phyloP scores from a whole-genome alignment of 1,284 basidiomycete genomes.

The Cryptococcus sp. region DNA sequence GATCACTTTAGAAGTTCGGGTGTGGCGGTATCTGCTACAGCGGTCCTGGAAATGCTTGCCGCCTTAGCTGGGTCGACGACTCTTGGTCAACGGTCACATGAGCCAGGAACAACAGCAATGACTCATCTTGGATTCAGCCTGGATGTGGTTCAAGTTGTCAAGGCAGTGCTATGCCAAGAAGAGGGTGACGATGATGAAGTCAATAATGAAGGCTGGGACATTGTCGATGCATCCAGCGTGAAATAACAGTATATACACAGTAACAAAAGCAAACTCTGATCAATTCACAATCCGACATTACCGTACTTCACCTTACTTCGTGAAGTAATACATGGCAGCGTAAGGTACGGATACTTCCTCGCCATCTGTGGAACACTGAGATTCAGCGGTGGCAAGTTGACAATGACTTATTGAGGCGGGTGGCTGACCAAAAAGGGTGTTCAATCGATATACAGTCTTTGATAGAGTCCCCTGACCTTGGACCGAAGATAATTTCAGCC shows the following conservation, averaged over 20 bases:
- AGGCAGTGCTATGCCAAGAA: slow-evolving; percentile 23
- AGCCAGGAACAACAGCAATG: slow-evolving; percentile 25
- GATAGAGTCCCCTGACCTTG: slow-evolving; percentile 54
- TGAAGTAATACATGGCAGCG: slow-evolving; percentile 53
- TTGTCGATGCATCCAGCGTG: slow-evolving; percentile 19
- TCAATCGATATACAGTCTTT: slow-evolving; percentile 54
- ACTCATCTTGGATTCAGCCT: slow-evolving; percentile 34
- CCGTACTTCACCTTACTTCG: slow-evolving; percentile 9
- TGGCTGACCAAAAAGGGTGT: slow-evolving; percentile 61
- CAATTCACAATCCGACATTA: too few species aligned
- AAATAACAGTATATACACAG: neutral
- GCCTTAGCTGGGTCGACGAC: slow-evolving; percentile 19
- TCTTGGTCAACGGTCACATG: slow-evolving; percentile 32
- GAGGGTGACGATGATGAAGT: slow-evolving; percentile 16
- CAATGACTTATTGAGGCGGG: slow-evolving; percentile 52
- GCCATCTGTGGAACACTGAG: slow-evolving; percentile 50
- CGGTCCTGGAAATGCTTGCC: slow-evolving; percentile 27
- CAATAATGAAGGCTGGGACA: slow-evolving; percentile 35
- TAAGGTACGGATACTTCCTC: slow-evolving; percentile 52
- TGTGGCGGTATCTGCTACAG: slow-evolving; percentile 21
- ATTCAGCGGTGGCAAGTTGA: slow-evolving; percentile 1
- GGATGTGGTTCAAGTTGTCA: slow-evolving; percentile 37
- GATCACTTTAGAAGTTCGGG: neutral
- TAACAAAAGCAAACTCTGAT: neutral
- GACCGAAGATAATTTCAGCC: slow-evolving; percentile 53